Conservation (phyloP, 1,139 yeast genomes). For the Kodamaea plutei region DNA sequence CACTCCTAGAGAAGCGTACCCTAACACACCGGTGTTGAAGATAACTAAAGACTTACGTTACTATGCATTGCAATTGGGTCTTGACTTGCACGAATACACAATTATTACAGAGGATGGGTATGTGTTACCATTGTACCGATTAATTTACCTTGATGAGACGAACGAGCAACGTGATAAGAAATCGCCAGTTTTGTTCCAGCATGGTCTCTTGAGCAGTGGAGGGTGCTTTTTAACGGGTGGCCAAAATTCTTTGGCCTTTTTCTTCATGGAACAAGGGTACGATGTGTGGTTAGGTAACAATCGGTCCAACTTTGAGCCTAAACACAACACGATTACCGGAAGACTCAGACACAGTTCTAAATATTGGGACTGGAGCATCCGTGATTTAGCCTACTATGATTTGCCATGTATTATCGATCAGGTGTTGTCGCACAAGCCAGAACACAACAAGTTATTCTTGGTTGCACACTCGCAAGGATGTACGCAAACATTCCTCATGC, state of each 20-base stretch:
- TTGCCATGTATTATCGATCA: slow-evolving; percentile 66
- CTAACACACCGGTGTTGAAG: slow-evolving; percentile 27
- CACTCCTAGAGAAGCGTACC: slow-evolving; percentile 28
- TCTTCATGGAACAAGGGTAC: slow-evolving; percentile 57
- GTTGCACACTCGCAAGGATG: slow-evolving; percentile 94
- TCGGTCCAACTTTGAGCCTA: slow-evolving; percentile 76
- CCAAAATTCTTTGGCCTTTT: slow-evolving; percentile 66
- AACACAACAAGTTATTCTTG: slow-evolving; percentile 50
- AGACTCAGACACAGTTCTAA: slow-evolving; percentile 45
- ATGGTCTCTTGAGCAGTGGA: slow-evolving; percentile 83
- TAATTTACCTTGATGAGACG: slow-evolving; percentile 50
- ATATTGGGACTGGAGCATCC: slow-evolving; percentile 83
- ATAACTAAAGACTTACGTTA: slow-evolving; percentile 48
- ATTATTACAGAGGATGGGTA: slow-evolving; percentile 82
- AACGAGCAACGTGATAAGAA: slow-evolving; percentile 22
- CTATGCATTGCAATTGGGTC: slow-evolving; percentile 58
- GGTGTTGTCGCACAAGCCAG: slow-evolving; percentile 44
- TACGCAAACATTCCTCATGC: slow-evolving; percentile 69
- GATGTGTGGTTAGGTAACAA: slow-evolving; percentile 96
- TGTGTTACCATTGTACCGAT: slow-evolving; percentile 57
- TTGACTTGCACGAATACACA: slow-evolving; percentile 55
- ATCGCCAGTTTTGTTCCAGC: slow-evolving; percentile 70
- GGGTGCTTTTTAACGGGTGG: slow-evolving; percentile 85
- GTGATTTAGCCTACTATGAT: slow-evolving; percentile 75
- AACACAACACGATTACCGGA: slow-evolving; percentile 43